A percentile compares a stretch with the other conserved stretches of the same genome.
phyloP scores from a whole-genome alignment of 2,329 filamentous ascomycete species.

The Penicillium paneum region DNA sequence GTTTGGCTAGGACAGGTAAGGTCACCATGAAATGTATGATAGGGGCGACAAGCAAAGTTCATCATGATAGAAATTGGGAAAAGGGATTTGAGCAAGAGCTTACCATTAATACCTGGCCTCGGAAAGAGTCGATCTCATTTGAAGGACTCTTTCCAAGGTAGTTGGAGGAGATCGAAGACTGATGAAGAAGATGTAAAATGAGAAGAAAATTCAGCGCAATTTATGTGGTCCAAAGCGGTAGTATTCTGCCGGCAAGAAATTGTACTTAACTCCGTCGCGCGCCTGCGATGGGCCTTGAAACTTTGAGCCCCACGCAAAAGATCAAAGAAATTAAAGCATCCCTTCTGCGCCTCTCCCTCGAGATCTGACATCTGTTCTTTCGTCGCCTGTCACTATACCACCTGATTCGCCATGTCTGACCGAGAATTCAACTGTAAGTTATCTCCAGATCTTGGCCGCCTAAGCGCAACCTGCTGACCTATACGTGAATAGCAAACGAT shows the following conservation, averaged over 20 bases:
- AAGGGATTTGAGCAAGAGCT: slow-evolving; percentile 17
- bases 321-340: slow-evolving; percentile 13
- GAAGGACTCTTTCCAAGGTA: slow-evolving; percentile 19
- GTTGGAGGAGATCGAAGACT: slow-evolving; percentile 7
- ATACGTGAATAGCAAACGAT: slow-evolving; percentile 47
- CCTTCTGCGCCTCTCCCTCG: neutral
- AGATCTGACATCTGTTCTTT: neutral
- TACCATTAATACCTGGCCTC: slow-evolving; percentile 26
- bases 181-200: slow-evolving; percentile 10
- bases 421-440: slow-evolving; percentile 52
- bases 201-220: slow-evolving; percentile 23
- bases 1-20: slow-evolving; percentile 61
- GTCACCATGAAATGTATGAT: slow-evolving; percentile 60
- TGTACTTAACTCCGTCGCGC: slow-evolving; percentile 17
- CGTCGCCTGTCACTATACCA: neutral
- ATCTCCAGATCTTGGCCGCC: slow-evolving; percentile 9
- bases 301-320: slow-evolving; percentile 22
- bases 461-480: slow-evolving; percentile 22
- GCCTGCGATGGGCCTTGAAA: slow-evolving; percentile 8
- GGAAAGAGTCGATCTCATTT: slow-evolving; percentile 17
- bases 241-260: slow-evolving; percentile 29
- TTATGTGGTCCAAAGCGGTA: slow-evolving; percentile 25
- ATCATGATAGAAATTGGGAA: slow-evolving; percentile 45
- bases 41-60: slow-evolving; percentile 61
- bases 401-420: slow-evolving; percentile 49